Evolutionary conservation across 192 early-diverging fungal species (phyloP), one percentile per base, ranked within the genome.

Genomic region (Gonapodya sp.): DNA sequence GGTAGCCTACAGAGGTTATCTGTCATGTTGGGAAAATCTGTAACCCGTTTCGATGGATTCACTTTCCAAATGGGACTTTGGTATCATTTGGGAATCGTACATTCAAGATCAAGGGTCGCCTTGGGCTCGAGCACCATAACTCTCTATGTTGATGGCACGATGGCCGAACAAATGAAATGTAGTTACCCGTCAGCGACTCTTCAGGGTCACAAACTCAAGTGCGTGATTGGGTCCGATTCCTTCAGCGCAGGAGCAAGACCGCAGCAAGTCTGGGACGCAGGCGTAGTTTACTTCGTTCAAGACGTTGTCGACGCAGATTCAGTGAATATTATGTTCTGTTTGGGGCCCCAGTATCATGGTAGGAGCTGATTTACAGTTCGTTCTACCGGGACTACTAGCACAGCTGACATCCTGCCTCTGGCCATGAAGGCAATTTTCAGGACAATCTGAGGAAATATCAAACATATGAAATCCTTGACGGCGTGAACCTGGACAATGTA

Each of bases 51-150:
- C 75, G 87, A 88, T 2, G 80, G 80, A 18, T 88, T 88, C 81
- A 82, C 85, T 8, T 91, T 93, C 80, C 82, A 87, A 35, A 82
- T 87, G 35, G 88, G 88, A 1, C 86, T 81, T 32, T 94, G 93
- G 93, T 91, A 91, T 73, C 93, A 94, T 80, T 75, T 93, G 24
- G 91, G 86, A 0, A 80, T 94, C 16, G 92, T 93, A 0, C 93
- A 94, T 81, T 77, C 87, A 31, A 86, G 85, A 79, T 87, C 93
- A 2, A 81, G 89, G 31, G 36, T 94, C 31, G 84, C 83, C 1
- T 80, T 83, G 0, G 78, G 80, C 30, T 73, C 82, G 1, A 89
- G 87, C 34, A 85, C 85, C 0, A 83, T 94, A 64, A 87, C 88
- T 0, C 79, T 94, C 35, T 92, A 87, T 77, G 86, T 94, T 1